Evolutionary conservation across 345 rosid genomes (phyloP).

Genomic region (Ceriops decandra): DNA sequence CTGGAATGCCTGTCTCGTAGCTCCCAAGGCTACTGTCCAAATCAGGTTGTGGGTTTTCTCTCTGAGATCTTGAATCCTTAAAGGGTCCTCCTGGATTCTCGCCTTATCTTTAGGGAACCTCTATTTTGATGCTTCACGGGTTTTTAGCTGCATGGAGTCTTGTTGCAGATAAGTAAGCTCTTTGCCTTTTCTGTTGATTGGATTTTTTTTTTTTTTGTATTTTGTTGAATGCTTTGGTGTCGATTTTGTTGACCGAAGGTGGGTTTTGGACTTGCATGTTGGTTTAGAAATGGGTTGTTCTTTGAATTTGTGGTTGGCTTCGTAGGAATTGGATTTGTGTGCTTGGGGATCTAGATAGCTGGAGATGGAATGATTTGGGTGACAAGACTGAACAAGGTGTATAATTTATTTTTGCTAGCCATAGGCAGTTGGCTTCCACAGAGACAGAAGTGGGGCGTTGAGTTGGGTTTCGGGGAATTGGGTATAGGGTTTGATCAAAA

Average conservation of each 20-base stretch:
- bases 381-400: conserved; percentile 5
- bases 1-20: too few relatives aligned
- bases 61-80: too few relatives aligned
- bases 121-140: not conserved
- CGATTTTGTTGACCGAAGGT: not conserved
- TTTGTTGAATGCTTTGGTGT: not conserved
- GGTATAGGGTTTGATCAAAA: conserved; percentile 16
- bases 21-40: too few relatives aligned
- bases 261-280: not conserved
- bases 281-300: not conserved
- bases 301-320: conserved; percentile 7
- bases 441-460: not conserved
- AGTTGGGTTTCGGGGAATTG: conserved; percentile 20
- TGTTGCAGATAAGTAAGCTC: conserved; percentile 18
- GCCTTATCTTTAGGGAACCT: conserved; percentile 6
- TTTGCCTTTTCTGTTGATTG: not conserved
- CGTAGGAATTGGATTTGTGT: not conserved
- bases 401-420: conserved; percentile 14
- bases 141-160: not conserved
- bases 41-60: too few relatives aligned
- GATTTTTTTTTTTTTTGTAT: not conserved
- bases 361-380: conserved; percentile 1
- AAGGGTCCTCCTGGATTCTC: conserved; percentile 3
- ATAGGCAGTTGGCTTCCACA: not conserved
- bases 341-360: conserved; percentile 1